Conservation (phyloP, 1,139 yeast species). For the Magnusiomyces paraingens region DNA sequence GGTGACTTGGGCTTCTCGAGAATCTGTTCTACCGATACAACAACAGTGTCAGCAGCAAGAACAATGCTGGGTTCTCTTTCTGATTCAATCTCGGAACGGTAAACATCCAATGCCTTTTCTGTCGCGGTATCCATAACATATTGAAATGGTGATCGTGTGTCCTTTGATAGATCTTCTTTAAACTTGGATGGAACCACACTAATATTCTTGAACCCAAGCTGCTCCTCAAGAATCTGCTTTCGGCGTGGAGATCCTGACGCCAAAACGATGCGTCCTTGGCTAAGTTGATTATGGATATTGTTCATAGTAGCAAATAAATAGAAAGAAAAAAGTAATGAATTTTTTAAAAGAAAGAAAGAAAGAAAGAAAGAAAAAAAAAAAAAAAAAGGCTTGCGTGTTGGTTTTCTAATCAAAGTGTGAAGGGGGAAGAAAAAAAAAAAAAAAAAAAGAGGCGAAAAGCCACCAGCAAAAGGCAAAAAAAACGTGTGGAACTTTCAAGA, state of each 20-base stretch:
- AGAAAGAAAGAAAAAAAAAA: background rate
- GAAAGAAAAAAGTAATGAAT: background rate
- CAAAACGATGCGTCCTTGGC: slow-evolving; percentile 42
- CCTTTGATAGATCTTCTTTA: slow-evolving; percentile 66
- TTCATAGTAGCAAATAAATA: slow-evolving; percentile 6
- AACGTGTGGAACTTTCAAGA: background rate
- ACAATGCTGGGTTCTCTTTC: slow-evolving; percentile 40
- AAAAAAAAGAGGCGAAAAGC: background rate
- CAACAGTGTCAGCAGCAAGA: slow-evolving; percentile 81
- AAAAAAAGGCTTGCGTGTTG: background rate
- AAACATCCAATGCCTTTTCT: slow-evolving; percentile 57
- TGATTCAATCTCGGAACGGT: slow-evolving; percentile 37
- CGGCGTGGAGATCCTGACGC: slow-evolving; percentile 88
- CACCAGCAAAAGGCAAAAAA: background rate
- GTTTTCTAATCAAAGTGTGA: background rate
- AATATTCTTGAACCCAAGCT: slow-evolving; percentile 53
- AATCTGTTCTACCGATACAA: slow-evolving; percentile 50
- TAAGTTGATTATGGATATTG: slow-evolving; percentile 9
- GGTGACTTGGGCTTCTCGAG: slow-evolving; percentile 68
- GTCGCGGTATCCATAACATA: slow-evolving; percentile 69
- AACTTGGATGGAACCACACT: slow-evolving; percentile 52
- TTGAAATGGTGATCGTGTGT: slow-evolving; percentile 42
- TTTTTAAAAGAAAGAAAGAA: background rate
- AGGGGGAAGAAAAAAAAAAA: background rate
- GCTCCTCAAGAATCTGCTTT: slow-evolving; percentile 50